Conservation (phyloP, 2,329 filamentous ascomycete genomes). For the Ophiostoma tasmaniense region DNA sequence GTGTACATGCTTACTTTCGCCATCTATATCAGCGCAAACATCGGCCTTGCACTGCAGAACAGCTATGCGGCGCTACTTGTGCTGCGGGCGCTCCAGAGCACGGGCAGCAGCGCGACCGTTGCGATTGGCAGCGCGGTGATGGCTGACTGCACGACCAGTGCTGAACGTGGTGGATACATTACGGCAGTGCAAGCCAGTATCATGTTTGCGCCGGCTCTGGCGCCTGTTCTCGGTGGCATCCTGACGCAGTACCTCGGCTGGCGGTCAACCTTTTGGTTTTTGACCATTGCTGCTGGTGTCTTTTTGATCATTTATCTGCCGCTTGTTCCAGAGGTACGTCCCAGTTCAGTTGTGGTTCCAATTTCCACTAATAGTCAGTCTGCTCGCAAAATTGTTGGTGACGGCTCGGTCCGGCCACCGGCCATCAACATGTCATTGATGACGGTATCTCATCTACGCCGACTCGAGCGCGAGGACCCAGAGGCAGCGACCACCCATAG, state of each 20-base stretch:
- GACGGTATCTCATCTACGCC: constrained; percentile 16
- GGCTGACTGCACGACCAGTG: constrained; percentile 38
- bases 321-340: constrained; percentile 21
- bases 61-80: constrained; percentile 38
- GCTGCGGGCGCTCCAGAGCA: constrained; percentile 42
- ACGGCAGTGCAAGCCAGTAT: constrained; percentile 37
- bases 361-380: constrained; percentile 20
- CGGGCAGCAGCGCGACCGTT: constrained; percentile 46
- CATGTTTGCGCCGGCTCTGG: constrained; percentile 34
- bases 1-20: constrained; percentile 40
- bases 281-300: constrained; percentile 35
- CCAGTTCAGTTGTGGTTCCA: no score
- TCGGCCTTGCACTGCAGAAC: constrained; percentile 36
- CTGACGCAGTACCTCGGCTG: constrained; percentile 44
- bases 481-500: constrained; percentile 17
- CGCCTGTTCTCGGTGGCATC: constrained; percentile 46
- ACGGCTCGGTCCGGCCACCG: constrained; percentile 35
- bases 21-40: constrained; percentile 39
- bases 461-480: constrained; percentile 9
- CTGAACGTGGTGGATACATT: constrained; percentile 48
- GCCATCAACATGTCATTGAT: constrained; percentile 22
- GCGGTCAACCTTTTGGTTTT: constrained; percentile 48
- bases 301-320: constrained; percentile 29
- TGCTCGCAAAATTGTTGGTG: constrained; percentile 36
- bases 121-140: constrained; percentile 46